A percentile compares a stretch with the other conserved stretches of the same genome.
phyloP scores from a whole-genome alignment of 1,284 basidiomycete genomes.

The Irpex sp. region DNA sequence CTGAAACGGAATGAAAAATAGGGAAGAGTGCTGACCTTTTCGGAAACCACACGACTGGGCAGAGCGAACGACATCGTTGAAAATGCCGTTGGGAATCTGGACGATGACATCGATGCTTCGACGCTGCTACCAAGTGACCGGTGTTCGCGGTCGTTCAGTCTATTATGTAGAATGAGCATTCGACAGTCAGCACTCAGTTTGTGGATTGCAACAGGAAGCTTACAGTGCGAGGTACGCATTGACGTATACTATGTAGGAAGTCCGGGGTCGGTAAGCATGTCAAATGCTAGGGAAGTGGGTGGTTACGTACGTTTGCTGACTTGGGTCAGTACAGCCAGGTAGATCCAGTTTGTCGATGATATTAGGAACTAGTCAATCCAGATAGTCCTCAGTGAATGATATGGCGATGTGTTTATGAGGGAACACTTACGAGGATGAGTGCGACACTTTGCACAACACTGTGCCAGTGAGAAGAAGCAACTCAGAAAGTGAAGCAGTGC shows the following conservation, averaged over 20 bases:
- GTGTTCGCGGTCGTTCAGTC: conserved; percentile 7
- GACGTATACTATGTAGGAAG: conserved; percentile 3
- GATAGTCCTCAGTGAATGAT: background rate
- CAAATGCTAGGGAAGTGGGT: background rate
- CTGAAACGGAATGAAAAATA: too few species aligned
- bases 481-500: background rate
- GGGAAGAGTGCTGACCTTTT: too few species aligned
- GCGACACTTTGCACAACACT: conserved; percentile 2
- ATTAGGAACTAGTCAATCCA: background rate
- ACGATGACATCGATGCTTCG: background rate
- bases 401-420: background rate
- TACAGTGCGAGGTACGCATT: conserved; percentile 16
- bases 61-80: background rate
- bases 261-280: background rate
- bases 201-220: too few species aligned
- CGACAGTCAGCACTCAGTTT: background rate
- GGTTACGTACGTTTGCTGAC: conserved; percentile 7
- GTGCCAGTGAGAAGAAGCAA: background rate
- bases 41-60: background rate
- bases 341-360: background rate
- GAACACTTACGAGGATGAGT: background rate
- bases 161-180: background rate
- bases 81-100: background rate
- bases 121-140: background rate
- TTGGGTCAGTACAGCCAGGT: background rate